Base-by-base conservation (phyloP, 148 eudicot genomes). In the Heliamphora exappendiculata region DNA sequence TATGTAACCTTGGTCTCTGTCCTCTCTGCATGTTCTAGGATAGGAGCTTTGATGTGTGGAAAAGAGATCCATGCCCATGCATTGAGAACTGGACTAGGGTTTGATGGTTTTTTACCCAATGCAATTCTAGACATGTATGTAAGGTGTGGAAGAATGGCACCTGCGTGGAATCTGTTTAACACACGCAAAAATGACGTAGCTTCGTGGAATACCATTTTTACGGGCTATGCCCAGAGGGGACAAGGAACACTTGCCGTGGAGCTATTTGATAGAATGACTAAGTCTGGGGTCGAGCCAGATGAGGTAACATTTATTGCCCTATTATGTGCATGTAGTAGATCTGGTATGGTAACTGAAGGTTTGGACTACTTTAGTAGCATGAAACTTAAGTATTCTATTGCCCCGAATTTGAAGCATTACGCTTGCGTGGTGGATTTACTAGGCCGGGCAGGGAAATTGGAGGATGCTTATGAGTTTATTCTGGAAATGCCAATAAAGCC, bases 31-130 rank as follows among this genome's bases (percentile, higher is more conserved):
- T 88, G 97, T 84, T 89, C 82, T 72, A 87, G 93, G 67, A 83
- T 94, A 34, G 97, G 98, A 78, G 96, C 96, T 67, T 74, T 92
- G 76, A 88, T 85, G 90, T 87, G 93, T 80, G 97, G 97, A 39
- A 94, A 92, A 72, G 98, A 94, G 82, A 92, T 89, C 64, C 98
- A 94, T 82, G 96, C 98, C 13, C 79, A 92, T 81, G 92, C 89
- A 33, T 79, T 94, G 50, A 88, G 96, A 76, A 84, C 71, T 26
- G 89, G 84, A 67, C 74, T 86, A 19, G 92, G 83, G 69, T 84
- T 80, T 63, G 89, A 89, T 71, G 93, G 91, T 14, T 89, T 83
- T 79, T 76, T 92, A 44, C 92, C 96, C 36, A 92, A 92, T 86
- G 91, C 96, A 51, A 64, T 94, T 71, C 82, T 94, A 20, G 96